These are phyloP conservation scores for Ambispora gerdemannii DNA, from an alignment of 192 early-diverging fungal genomes.

Conservation along the genomic window DNA sequence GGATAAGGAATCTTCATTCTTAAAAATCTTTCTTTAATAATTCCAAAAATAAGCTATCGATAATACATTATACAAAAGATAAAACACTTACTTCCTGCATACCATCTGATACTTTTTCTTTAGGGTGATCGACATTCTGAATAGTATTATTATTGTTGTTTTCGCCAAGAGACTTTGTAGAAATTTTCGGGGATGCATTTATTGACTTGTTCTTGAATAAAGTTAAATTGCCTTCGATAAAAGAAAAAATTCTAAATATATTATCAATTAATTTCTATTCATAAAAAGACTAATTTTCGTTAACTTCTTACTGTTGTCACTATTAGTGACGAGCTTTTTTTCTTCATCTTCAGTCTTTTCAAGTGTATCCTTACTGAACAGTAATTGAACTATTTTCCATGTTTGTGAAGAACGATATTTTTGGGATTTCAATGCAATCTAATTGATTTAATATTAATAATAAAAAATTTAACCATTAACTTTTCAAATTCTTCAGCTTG, in stretches of 20 bases:
- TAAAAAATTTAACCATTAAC: slow-evolving; percentile 3
- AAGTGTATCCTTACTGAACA: slow-evolving; percentile 42
- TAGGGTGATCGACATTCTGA: background rate
- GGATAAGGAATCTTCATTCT: slow-evolving; percentile 4
- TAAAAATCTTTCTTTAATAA: background rate
- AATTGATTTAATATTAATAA: slow-evolving; percentile 16
- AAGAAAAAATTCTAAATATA: too few relatives aligned
- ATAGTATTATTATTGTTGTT: background rate
- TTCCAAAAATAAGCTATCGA: background rate
- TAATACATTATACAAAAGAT: background rate
- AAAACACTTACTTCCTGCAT: background rate
- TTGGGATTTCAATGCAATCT: slow-evolving; percentile 62
- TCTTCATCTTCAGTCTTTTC: too few relatives aligned
- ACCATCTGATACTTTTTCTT: background rate
- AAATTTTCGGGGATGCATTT: background rate
- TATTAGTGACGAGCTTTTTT: too few relatives aligned
- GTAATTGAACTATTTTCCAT: slow-evolving; percentile 68
- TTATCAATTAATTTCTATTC: too few relatives aligned
- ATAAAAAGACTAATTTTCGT: too few relatives aligned
- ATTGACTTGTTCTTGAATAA: background rate
- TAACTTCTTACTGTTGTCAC: too few relatives aligned
- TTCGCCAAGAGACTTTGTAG: background rate
- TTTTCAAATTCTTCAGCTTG: slow-evolving; percentile 26
- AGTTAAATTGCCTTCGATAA: background rate
- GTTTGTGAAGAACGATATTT: slow-evolving; percentile 65